A percentile compares a stretch with the other conserved stretches of the same genome.
Conservation (phyloP, 257 asterid species). For the Solanum virginianum region DNA sequence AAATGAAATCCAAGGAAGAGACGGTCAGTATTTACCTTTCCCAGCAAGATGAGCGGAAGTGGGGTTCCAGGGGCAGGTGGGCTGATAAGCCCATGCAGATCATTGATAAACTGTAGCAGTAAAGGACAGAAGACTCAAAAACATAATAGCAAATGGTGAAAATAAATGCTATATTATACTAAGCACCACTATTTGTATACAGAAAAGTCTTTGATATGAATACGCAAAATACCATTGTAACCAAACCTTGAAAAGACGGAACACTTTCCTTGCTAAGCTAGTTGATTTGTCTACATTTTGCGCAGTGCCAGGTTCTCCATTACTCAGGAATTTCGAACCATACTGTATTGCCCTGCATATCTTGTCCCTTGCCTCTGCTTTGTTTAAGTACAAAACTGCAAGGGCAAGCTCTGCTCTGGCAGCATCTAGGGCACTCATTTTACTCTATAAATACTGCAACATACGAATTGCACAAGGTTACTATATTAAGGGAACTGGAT, state of each 20-base stretch:
- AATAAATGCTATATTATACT: not conserved
- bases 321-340: constrained; percentile 89
- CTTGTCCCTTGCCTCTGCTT: constrained; percentile 98
- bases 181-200: not conserved
- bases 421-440: constrained; percentile 67
- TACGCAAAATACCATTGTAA: not conserved
- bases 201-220: not conserved
- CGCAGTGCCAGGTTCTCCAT: constrained; percentile 87
- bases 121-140: not conserved
- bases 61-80: constrained; percentile 89
- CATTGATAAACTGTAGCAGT: constrained; percentile 72
- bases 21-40: constrained; percentile 45
- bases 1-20: not conserved
- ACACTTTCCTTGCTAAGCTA: constrained; percentile 92
- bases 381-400: constrained; percentile 79
- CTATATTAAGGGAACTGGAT: not conserved
- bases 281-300: constrained; percentile 89
- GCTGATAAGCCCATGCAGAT: constrained; percentile 75
- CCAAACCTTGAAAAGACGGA: constrained; percentile 86
- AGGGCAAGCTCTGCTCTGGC: constrained; percentile 90
- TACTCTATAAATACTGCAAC: constrained; percentile 24
- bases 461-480: constrained; percentile 4
- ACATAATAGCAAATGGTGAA: not conserved
- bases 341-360: constrained; percentile 98
- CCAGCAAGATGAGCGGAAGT: constrained; percentile 67